Base-by-base conservation (phyloP, 306 rosid genomes). In the Medicago arabica region DNA sequence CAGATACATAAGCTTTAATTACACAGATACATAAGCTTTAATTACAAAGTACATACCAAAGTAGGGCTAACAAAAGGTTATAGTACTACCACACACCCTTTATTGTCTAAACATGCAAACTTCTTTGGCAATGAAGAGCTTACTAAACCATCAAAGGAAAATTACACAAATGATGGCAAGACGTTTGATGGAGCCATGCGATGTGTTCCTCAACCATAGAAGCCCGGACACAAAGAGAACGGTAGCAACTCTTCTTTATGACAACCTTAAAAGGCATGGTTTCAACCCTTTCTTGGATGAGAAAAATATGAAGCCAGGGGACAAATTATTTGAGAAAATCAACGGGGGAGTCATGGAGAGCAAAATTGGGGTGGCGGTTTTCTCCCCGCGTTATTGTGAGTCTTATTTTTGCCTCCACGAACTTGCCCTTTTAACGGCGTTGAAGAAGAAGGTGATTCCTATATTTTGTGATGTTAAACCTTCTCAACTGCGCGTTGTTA, bases 351-450 rank as follows among this genome's bases (percentile, higher is more conserved):
- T 95, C 0, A 2, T 67, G 38, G 85, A 83, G 0, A 89, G 97
- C 39, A 86, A 92, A 85, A 67, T 95, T 0, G 99, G 96, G 0
- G 87, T 92, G 0, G 93, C 96, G 1, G 79, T 95, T 34, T 88
- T 95, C 58, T 95, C 99, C 0, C 99, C 99, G 0, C 71, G 84
- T 0, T 95, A 95, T 58, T 87, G 96, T 6, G 89, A 90, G 1
- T 95, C 99, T 1, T 90, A 89, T 16, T 92, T 95, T 18, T 95
- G 99, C 72, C 96, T 95, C 1, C 97, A 92, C 2, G 99, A 95
- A 19, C 81, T 95, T 0, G 97, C 97, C 1, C 88, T 92, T 14
- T 75, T 95, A 16, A 74, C 87, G 69, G 93, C 80, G 67, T 74
- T 89, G 10, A 85, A 82, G 21, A 95, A 95, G 89, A 92, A 84